Evolutionary conservation across 371 early-diverging fungal genomes (phyloP).

Genomic region (Mucor irregularis): DNA sequence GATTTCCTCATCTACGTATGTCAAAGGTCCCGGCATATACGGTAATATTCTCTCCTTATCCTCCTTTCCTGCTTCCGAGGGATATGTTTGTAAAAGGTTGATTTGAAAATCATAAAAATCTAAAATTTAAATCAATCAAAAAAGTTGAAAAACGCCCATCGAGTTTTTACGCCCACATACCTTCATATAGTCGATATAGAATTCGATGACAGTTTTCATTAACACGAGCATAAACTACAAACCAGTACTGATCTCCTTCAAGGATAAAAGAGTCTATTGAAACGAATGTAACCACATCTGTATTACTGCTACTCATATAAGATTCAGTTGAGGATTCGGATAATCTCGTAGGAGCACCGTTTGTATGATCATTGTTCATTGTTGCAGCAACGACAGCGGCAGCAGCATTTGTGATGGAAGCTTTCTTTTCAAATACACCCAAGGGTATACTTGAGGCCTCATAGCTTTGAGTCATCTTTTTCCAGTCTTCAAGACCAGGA

Average conservation of each 20-base stretch:
- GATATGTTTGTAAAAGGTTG: conserved; percentile 63
- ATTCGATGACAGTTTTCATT: conserved; percentile 47
- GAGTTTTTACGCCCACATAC: conserved; percentile 10
- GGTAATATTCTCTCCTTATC: conserved; percentile 64
- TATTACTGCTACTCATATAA: neutral
- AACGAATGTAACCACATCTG: conserved; percentile 42
- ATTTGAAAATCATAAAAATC: conserved; percentile 80
- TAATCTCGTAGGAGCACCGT: neutral
- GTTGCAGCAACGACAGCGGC: neutral
- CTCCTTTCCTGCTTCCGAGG: conserved; percentile 66
- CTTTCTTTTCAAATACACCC: conserved; percentile 18
- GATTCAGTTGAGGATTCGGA: conserved; percentile 17
- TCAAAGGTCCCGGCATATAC: conserved; percentile 67
- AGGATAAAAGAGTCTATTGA: conserved; percentile 58
- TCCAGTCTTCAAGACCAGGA: conserved; percentile 74
- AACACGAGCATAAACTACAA: conserved; percentile 56
- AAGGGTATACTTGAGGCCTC: conserved; percentile 51
- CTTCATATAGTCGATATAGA: conserved; percentile 68
- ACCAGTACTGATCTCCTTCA: conserved; percentile 64
- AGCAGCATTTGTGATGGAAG: neutral
- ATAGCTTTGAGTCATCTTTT: conserved; percentile 54
- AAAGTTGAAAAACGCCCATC: too few species aligned
- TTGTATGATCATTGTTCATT: too few species aligned
- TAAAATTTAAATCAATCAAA: too few species aligned
- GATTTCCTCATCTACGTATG: conserved; percentile 49